Evolutionary conservation across 805 yeast species (phyloP), one percentile per base, ranked within the genome.

Genomic region (Cyberlindnera subsufficiens): DNA sequence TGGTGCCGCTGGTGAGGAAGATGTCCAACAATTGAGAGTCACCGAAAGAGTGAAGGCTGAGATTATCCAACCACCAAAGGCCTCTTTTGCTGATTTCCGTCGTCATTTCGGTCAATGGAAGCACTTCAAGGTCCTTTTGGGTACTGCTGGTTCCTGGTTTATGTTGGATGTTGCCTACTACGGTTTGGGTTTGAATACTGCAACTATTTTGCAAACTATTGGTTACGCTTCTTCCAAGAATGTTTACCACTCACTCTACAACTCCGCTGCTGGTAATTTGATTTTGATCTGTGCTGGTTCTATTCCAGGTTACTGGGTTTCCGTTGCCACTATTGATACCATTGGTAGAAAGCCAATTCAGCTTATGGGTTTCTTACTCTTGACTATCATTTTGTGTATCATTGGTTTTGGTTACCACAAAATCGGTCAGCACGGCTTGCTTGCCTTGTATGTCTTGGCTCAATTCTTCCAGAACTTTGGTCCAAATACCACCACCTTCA

Each of bases 281-380:
- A 88, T 88, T 68, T 75, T 88, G 64, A 79, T 88, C 50, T 86
- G 95, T 76, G 97, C 97, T 44, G 96, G 97, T 74, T 77, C 93
- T 37, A 78, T 88, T 66, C 96, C 96, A 56, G 96, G 96, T 61
- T 88, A 88, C 69, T 88, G 96, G 96, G 69, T 74, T 47, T 63
- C 91, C 29, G 87, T 82, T 55, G 88, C 88, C 40, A 81, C 91
- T 37, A 63, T 88, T 47, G 96, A 88, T 67, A 72, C 68, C 32
- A 55, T 88, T 54, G 96, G 96, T 57, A 81, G 96, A 75, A 86
- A 83, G 67, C 80, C 89, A 50, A 69, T 88, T 50, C 96, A 89
- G 71, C 46, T 86, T 18, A 70, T 68, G 59, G 95, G 96, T 56
- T 88, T 88, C 72, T 46, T 74, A 51, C 59, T 86, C 41, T 74